Evolutionary conservation across 345 rosid genomes (phyloP).

Genomic region (Noccaea bulbosa): DNA sequence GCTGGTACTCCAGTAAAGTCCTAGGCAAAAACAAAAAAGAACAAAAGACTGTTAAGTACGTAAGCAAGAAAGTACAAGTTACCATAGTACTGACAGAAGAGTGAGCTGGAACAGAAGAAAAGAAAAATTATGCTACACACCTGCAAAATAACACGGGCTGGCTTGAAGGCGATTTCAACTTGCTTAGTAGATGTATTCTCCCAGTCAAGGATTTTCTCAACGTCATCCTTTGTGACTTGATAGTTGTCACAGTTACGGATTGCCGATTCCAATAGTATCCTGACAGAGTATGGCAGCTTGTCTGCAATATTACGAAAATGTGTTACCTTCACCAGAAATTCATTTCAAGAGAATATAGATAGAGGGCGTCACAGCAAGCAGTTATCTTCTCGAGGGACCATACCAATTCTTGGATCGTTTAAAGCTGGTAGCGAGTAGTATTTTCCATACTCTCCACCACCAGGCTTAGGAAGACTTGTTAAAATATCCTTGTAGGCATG

Average conservation of each 20-base stretch:
- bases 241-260: conserved; percentile 83
- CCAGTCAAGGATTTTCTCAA: conserved; percentile 90
- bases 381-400: conserved; percentile 33
- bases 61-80: not conserved
- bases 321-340: conserved; percentile 8
- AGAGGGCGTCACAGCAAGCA: conserved; percentile 60
- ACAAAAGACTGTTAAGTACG: conserved; percentile 6
- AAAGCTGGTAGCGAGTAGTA: conserved; percentile 73
- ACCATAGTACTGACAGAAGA: conserved; percentile 39
- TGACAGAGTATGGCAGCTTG: conserved; percentile 71
- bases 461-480: conserved; percentile 78
- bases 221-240: conserved; percentile 80
- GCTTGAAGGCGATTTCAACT: conserved; percentile 93
- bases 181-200: conserved; percentile 72
- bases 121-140: conserved; percentile 36
- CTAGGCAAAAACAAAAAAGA: conserved; percentile 40
- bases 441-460: conserved; percentile 84
- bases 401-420: conserved; percentile 83
- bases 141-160: conserved; percentile 85
- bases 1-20: conserved; percentile 94
- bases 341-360: conserved; percentile 41
- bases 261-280: conserved; percentile 85
- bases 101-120: conserved; percentile 52
- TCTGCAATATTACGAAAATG: conserved; percentile 47
- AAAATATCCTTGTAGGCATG: conserved; percentile 70